These are phyloP conservation scores for Mortierella sp. DNA, from an alignment of 371 early-diverging fungal genomes.

Conservation along the genomic window DNA sequence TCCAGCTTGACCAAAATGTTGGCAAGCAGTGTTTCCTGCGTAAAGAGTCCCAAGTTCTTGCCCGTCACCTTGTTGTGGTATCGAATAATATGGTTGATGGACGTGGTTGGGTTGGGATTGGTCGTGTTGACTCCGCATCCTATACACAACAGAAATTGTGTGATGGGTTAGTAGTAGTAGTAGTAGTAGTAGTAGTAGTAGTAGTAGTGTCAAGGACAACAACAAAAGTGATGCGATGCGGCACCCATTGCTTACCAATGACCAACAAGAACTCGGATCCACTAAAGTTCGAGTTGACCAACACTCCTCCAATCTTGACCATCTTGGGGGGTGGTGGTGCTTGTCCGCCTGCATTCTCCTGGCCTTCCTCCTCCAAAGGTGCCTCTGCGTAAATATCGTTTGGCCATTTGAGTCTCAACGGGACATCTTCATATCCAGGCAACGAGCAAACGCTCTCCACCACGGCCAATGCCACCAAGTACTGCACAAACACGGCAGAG, in stretches of 20 bases:
- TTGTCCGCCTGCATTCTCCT: not conserved
- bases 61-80: constrained; percentile 61
- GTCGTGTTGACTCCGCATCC: constrained; percentile 87
- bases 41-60: constrained; percentile 59
- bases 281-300: constrained; percentile 84
- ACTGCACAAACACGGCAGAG: constrained; percentile 89
- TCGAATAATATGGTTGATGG: constrained; percentile 82
- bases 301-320: constrained; percentile 89
- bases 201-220: too few species aligned
- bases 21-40: constrained; percentile 83
- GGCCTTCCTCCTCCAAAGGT: constrained; percentile 23
- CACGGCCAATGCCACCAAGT: constrained; percentile 85
- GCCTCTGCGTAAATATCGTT: constrained; percentile 89
- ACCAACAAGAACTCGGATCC: constrained; percentile 79
- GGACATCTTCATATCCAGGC: constrained; percentile 81
- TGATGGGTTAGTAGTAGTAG: too few species aligned
- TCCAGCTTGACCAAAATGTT: constrained; percentile 81
- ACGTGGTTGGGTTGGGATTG: constrained; percentile 85
- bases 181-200: too few species aligned
- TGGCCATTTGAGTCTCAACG: constrained; percentile 95
- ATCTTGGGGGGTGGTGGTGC: constrained; percentile 27
- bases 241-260: constrained; percentile 73
- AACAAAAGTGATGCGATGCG: too few species aligned
- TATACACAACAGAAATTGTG: too few species aligned
- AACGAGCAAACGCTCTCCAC: constrained; percentile 79